Percentiles rank a stretch among this genome's conserved stretches.
These are phyloP conservation scores for Dissophora ornata DNA, from an alignment of 192 early-diverging fungal species.

Conservation along the genomic window DNA sequence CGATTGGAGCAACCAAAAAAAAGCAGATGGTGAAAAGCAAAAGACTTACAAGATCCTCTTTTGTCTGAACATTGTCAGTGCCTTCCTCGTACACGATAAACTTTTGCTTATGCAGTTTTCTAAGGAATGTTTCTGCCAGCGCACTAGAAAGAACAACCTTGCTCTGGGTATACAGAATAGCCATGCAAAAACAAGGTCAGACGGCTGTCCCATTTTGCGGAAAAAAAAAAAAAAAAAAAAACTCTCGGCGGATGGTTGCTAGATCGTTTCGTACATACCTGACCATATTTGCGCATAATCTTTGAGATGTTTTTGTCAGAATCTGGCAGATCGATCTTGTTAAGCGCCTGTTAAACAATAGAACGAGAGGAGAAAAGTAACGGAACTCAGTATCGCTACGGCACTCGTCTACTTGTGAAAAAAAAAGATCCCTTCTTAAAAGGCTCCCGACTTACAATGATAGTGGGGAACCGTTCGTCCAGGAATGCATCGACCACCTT, in stretches of 20 bases:
- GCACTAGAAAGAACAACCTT: slow-evolving; percentile 74
- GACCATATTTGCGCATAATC: slow-evolving; percentile 78
- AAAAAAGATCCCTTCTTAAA: too few relatives aligned
- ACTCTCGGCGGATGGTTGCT: neutral
- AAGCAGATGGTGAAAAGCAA: neutral
- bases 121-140: slow-evolving; percentile 70
- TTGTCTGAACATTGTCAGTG: slow-evolving; percentile 64
- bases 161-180: slow-evolving; percentile 40
- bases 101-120: slow-evolving; percentile 68
- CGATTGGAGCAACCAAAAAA: neutral
- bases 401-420: too few relatives aligned
- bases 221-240: neutral
- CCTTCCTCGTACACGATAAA: slow-evolving; percentile 68
- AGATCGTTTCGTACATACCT: slow-evolving; percentile 51
- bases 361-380: too few relatives aligned
- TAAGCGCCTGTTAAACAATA: slow-evolving; percentile 64
- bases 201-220: too few relatives aligned
- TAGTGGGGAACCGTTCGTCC: slow-evolving; percentile 82
- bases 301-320: slow-evolving; percentile 84
- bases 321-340: slow-evolving; percentile 89
- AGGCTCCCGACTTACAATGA: slow-evolving; percentile 73
- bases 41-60: slow-evolving; percentile 55
- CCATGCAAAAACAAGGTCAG: too few relatives aligned
- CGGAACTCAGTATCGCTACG: too few relatives aligned
- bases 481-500: slow-evolving; percentile 76